phyloP scores from a whole-genome alignment of 805 yeast genomes.

The Cyberlindnera euphorbiae region DNA sequence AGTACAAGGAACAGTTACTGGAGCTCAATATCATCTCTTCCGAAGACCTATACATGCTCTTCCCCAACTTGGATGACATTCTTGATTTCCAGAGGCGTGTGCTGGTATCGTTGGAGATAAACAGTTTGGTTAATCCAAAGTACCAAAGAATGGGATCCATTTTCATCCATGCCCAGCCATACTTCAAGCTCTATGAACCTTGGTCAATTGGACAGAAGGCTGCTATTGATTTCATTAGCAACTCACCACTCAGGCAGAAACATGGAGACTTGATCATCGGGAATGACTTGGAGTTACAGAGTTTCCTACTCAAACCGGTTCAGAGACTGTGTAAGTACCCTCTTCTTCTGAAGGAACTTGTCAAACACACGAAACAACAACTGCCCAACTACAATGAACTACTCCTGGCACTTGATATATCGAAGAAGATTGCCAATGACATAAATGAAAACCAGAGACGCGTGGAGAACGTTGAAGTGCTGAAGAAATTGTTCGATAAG shows the following conservation, averaged over 20 bases:
- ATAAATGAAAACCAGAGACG: conserved; percentile 93
- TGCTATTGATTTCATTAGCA: conserved; percentile 73
- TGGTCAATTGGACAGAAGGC: conserved; percentile 90
- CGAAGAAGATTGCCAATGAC: conserved; percentile 78
- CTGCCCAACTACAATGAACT: conserved; percentile 63
- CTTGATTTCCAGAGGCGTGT: conserved; percentile 91
- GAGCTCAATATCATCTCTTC: conserved; percentile 63
- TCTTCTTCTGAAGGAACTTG: conserved; percentile 65
- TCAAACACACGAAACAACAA: conserved; percentile 54
- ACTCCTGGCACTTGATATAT: conserved; percentile 60
- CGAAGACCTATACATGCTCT: conserved; percentile 74
- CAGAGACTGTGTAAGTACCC: conserved; percentile 97
- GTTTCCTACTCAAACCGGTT: conserved; percentile 87
- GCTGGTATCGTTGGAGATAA: conserved; percentile 83
- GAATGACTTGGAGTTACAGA: conserved; percentile 84
- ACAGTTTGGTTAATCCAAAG: conserved; percentile 65
- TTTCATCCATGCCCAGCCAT: conserved; percentile 79
- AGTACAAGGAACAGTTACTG: conserved; percentile 64
- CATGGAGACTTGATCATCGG: conserved; percentile 59
- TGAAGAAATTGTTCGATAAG: conserved; percentile 63
- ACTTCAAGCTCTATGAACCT: conserved; percentile 85
- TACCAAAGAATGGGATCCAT: conserved; percentile 86
- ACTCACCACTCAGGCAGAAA: conserved; percentile 51
- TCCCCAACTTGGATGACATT: conserved; percentile 79
- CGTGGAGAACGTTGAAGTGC: conserved; percentile 74